Conservation (phyloP, 1,284 basidiomycete genomes). For the Microstroma glucosiphilum region DNA sequence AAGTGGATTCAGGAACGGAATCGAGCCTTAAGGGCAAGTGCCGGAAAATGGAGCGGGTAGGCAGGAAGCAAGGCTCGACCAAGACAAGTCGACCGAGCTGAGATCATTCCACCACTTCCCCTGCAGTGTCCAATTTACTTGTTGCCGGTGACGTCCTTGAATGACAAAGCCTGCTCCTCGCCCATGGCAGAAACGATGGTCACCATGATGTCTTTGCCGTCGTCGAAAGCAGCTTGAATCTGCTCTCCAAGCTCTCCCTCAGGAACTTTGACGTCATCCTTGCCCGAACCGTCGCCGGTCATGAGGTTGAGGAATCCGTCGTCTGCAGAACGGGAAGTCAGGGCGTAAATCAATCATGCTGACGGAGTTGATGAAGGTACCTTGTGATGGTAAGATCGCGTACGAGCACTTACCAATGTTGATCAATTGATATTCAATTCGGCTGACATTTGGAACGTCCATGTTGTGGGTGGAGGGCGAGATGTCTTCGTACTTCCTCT, state of each 20-base stretch:
- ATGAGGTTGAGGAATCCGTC: constrained; percentile 86
- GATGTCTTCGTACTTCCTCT: constrained; percentile 70
- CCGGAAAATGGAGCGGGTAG: no score
- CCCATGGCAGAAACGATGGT: constrained; percentile 87
- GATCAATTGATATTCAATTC: constrained; percentile 88
- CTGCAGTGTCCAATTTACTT: no score
- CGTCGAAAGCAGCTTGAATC: constrained; percentile 71
- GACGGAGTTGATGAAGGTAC: no score
- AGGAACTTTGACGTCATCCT: constrained; percentile 93
- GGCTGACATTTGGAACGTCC: constrained; percentile 91
- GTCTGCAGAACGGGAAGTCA: constrained; percentile 21
- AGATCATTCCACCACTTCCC: no score
- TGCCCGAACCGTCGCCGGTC: constrained; percentile 71
- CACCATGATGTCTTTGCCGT: constrained; percentile 74
- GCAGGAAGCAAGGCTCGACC: no score
- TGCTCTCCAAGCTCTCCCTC: constrained; percentile 74
- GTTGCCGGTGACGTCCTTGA: constrained; percentile 37
- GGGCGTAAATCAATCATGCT: background rate
- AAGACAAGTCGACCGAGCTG: no score
- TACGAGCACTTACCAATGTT: constrained; percentile 43
- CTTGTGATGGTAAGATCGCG: no score
- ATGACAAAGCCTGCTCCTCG: constrained; percentile 81
- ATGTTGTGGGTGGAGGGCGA: constrained; percentile 97
- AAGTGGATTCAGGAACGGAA: no score
- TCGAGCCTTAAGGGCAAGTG: no score